Conservation (phyloP, 2,329 filamentous ascomycete species). For the Zopfia rhizophila region DNA sequence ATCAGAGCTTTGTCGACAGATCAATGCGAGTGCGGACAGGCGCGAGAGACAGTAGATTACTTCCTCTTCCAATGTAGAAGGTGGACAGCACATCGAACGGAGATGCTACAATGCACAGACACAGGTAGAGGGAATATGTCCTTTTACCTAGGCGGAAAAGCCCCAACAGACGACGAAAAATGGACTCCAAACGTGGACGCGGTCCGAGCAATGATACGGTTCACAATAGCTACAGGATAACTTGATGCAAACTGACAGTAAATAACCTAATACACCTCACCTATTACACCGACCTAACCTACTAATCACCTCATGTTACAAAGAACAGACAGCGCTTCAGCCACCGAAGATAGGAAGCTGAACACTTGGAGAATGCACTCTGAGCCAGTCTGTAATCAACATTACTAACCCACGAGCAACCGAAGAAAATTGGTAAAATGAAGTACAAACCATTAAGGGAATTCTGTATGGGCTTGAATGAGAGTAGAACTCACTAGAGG, state of each 20-base stretch:
- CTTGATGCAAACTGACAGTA: too few relatives aligned
- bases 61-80: conserved; percentile 14
- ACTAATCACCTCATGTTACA: conserved; percentile 8
- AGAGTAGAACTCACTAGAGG: too few relatives aligned
- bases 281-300: conserved; percentile 14
- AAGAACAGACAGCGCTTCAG: conserved; percentile 19
- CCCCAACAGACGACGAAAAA: conserved; percentile 15
- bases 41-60: too few relatives aligned
- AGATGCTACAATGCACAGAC: conserved; percentile 17
- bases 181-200: conserved; percentile 13
- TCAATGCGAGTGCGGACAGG: conserved; percentile 13
- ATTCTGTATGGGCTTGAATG: conserved; percentile 13
- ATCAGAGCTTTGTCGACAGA: conserved; percentile 16
- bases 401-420: conserved; percentile 15
- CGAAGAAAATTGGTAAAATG: conserved; percentile 7
- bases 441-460: conserved; percentile 10
- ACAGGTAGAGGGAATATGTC: conserved; percentile 18
- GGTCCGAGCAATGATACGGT: conserved; percentile 8
- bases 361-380: conserved; percentile 20
- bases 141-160: conserved; percentile 19
- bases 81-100: conserved; percentile 14
- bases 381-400: conserved; percentile 13
- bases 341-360: conserved; percentile 18
- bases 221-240: too few relatives aligned
- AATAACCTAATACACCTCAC: too few relatives aligned